Evolutionary conservation across 1,284 basidiomycete species (phyloP).

Genomic region (Tilletia indica): DNA sequence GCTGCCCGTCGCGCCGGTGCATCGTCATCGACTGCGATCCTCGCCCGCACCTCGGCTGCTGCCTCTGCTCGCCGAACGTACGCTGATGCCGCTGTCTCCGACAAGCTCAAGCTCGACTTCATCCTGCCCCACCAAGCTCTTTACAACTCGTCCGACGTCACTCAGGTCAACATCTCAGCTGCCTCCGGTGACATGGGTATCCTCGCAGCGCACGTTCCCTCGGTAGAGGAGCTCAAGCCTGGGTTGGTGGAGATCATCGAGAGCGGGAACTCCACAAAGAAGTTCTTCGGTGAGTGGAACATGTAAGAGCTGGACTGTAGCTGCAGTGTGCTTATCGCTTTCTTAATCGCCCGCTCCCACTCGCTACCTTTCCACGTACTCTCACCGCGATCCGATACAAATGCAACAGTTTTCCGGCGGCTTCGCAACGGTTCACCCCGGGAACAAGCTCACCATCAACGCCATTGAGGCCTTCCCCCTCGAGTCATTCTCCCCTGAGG

Average conservation of each 20-base stretch:
- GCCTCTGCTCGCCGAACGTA: constrained; percentile 47
- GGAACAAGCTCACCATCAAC: constrained; percentile 95
- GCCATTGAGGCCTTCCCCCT: constrained; percentile 93
- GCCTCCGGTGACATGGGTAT: constrained; percentile 55
- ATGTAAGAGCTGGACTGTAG: no score
- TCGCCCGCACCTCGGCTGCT: not conserved
- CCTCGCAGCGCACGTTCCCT: constrained; percentile 53
- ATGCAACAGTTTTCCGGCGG: constrained; percentile 77
- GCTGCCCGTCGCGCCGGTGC: constrained; percentile 22
- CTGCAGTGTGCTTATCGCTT: not conserved
- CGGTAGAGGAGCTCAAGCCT: constrained; percentile 53
- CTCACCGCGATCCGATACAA: no score
- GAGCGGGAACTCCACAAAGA: constrained; percentile 42
- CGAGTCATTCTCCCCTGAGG: constrained; percentile 84
- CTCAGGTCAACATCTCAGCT: constrained; percentile 48
- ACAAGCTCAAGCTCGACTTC: constrained; percentile 54
- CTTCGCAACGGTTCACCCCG: constrained; percentile 95
- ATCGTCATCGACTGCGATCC: constrained; percentile 13
- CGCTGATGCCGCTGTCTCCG: constrained; percentile 52
- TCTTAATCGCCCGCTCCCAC: not conserved
- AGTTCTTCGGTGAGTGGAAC: constrained; percentile 48
- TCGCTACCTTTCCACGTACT: no score
- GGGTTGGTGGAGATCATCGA: constrained; percentile 55
- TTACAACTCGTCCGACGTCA: constrained; percentile 23
- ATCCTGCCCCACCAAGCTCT: constrained; percentile 42